A percentile compares a stretch with the other conserved stretches of the same genome.
Evolutionary conservation across 345 rosid species (phyloP).

Genomic region (Eucalyptus grandis): DNA sequence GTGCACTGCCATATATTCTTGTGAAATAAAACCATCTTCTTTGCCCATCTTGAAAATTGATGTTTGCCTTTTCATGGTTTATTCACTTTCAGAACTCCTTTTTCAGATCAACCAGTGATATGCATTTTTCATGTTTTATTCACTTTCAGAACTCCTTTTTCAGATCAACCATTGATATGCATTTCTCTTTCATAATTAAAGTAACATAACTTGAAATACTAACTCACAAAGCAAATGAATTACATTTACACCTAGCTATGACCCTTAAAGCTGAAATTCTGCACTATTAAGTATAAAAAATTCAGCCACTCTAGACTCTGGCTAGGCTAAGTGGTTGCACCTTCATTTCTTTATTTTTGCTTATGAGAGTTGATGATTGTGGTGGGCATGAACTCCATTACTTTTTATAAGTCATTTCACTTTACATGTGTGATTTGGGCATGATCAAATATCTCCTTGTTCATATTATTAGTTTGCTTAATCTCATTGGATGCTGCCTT

Average conservation of each 20-base stretch:
- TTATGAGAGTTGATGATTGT: not conserved
- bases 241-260: not conserved
- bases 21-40: not conserved
- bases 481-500: not conserved
- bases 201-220: not conserved
- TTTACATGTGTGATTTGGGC: not conserved
- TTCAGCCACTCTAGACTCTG: not conserved
- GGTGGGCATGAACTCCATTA: not conserved
- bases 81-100: not conserved
- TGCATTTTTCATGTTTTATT: not conserved
- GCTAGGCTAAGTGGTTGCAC: not conserved
- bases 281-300: not conserved
- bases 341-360: not conserved
- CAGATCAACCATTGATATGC: not conserved
- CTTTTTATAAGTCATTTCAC: not conserved
- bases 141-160: not conserved
- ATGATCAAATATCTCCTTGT: not conserved
- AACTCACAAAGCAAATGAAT: not conserved
- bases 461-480: not conserved
- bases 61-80: not conserved
- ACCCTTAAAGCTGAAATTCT: not conserved
- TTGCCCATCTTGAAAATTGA: not conserved
- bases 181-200: not conserved
- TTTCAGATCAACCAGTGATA: not conserved
- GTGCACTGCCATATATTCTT: not conserved